Base-by-base conservation (phyloP, 352 stramenopile genomes). In the Globisporangium orthogonon region DNA sequence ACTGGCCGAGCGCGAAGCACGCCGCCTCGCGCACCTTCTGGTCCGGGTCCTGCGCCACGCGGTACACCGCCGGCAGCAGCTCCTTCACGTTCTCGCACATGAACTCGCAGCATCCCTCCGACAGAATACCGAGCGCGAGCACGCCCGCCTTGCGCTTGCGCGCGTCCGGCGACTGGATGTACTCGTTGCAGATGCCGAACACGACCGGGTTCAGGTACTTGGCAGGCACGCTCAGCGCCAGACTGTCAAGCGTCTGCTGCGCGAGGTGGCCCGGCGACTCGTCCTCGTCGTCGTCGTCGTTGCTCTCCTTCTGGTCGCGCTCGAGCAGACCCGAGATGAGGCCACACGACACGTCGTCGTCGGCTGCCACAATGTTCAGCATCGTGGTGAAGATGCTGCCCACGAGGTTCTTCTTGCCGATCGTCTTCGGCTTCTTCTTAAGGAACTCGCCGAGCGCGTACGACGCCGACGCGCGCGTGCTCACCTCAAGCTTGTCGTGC, bases 1-100 rank as follows among this genome's bases (percentile, higher is more conserved):
- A 97, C 73, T 99, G 96, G 44, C 97, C 97, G n/a, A 99, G 78
- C 48, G 94, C 92, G 69, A 99, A 99, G 74, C 95, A 99, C 11
- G 96, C 93, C 52, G 95, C 97, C 67, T 99, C 96, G 54, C 97
- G 85, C 48, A 99, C 96, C 71, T 89, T 83, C 58, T 97, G 81
- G 66, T 98, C 93, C 10, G 63, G 53, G 67, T 98, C 96, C 56
- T 94, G 76, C 11, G 95, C 92, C 17, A 93, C 79, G 17, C 76
- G 71, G 60, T 98, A 97, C 18, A 98, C 87, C 54, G 94, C 80
- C 13, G 93, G 91, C 71, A 99, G 84, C 60, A 98, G 69, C 56
- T 98, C 78, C 37, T 80, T 81, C 49, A 98, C 78, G 73, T 98
- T 96, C 39, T 97, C 86, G 71, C 92, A 94, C 65, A 99, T 89